Evolutionary conservation across 2,329 filamentous ascomycete species (phyloP), one percentile per base, ranked within the genome.

Genomic region (Torrubiella hemipterigena): DNA sequence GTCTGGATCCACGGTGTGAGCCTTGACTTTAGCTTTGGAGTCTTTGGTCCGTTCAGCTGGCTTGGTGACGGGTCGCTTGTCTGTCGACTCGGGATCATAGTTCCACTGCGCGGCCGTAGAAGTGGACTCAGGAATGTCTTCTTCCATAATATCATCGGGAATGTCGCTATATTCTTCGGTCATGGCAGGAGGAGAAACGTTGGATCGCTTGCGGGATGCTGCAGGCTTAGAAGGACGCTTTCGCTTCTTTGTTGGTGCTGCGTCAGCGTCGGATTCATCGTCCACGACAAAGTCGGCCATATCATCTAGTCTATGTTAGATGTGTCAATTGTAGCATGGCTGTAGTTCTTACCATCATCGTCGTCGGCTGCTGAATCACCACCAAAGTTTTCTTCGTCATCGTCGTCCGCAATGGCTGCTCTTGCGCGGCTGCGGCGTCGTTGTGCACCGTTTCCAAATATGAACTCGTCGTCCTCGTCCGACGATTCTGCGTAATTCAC

Each of bases 401-500:
- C 73, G 30, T 80, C 76, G 16, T 78, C 67, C 25, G 71, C 69
- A 12, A 82, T 63, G 19, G 74, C 70, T 37, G 70, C 60, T 39
- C 82, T 81, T 1, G 55, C 45, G 29, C 61, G 60, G 33, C 47
- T 51, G 20, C 56, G 58, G 38, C 52, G 58, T 33, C 55, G 59
- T 34, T 50, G 56, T 29, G 52, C 54, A 11, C 55, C 44, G 36
- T 51, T 58, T 43, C 58, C 49, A 27, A 60, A 55, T 3, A 56
- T 52, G 48, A 87, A 80, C 0, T 82, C 73, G 27, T 87, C 79
- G 30, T 85, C 80, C 10, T 84, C 80, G 31, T 83, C 81, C 27
- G 83, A 84, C 2, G 83, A 86, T 47, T 95, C 87, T 40, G 81
- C 78, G 52, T 96, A 96, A 51, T 70, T 91, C 42, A 91, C 69